Percentiles rank a stretch among this genome's conserved stretches.
Conservation (phyloP, 2,329 filamentous ascomycete species). For the Rhynchosporium graminicola region DNA sequence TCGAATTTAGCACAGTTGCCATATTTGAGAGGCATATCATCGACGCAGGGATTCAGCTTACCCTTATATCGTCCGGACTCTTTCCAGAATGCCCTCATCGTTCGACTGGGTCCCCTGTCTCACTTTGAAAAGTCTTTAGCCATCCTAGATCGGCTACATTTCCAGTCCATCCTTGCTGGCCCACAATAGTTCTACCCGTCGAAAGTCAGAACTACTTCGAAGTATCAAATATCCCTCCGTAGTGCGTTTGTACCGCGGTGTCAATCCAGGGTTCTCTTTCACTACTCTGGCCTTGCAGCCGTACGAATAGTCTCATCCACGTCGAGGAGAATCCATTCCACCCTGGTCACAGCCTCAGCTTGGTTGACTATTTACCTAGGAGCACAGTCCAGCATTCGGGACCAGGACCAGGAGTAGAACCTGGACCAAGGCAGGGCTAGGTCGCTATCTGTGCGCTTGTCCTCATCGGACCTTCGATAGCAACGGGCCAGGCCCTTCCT, state of each 20-base stretch:
- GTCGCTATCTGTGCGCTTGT: slow-evolving; percentile 19
- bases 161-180: neutral
- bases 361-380: neutral
- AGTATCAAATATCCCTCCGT: slow-evolving; percentile 21
- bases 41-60: slow-evolving; percentile 4
- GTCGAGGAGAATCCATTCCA: slow-evolving; percentile 16
- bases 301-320: slow-evolving; percentile 15
- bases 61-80: neutral
- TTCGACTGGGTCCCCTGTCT: too few species aligned
- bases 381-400: slow-evolving; percentile 8
- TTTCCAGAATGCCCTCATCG: slow-evolving; percentile 6
- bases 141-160: slow-evolving; percentile 4
- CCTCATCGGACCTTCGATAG: slow-evolving; percentile 23
- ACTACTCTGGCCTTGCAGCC: slow-evolving; percentile 4
- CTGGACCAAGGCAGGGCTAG: neutral
- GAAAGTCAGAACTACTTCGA: slow-evolving; percentile 11
- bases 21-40: neutral
- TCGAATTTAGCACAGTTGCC: neutral
- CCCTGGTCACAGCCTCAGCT: slow-evolving; percentile 12
- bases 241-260: slow-evolving; percentile 8
- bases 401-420: too few species aligned
- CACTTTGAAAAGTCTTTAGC: neutral
- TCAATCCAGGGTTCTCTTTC: slow-evolving; percentile 13
- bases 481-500: slow-evolving; percentile 19
- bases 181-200: neutral